Evolutionary conservation across 163 green algal species (phyloP), one percentile per base, ranked within the genome.

Genomic region (Prototheca cutis): DNA sequence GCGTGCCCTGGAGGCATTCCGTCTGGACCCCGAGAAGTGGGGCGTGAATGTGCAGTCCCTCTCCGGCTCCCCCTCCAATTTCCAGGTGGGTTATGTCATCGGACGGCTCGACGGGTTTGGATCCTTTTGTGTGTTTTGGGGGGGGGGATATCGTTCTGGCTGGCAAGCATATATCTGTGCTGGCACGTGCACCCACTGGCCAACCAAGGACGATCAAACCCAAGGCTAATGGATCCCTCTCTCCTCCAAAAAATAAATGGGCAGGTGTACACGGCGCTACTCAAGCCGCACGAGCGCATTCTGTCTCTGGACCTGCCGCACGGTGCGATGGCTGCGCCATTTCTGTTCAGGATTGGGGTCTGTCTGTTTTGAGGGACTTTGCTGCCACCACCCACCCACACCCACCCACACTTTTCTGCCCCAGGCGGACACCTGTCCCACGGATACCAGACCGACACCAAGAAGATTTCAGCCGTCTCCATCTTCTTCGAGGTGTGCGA

Each of bases 221-320:
- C n/a, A n/a, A n/a, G n/a, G n/a, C n/a, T n/a, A n/a, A n/a, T n/a
- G n/a, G n/a, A n/a, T n/a, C n/a, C n/a, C n/a, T n/a, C n/a, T n/a
- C n/a, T n/a, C n/a, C n/a, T n/a, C n/a, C n/a, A n/a, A n/a, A n/a
- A n/a, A n/a, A n/a, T n/a, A n/a, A n/a, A n/a, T n/a, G n/a, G 13
- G 36, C 36, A 94, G 76, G 91, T 97, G 45, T 99, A 97, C 83
- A 96, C 88, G 42, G 93, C 86, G 21, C 80, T 99, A 65, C 82
- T 99, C 32, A 80, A 94, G 55, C 93, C 93, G 2, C 90, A 97
- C 69, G 93, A 99, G 65, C 84, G 91, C 68, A 99, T 99, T 82
- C 95, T 99, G 88, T 91, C 61, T 0, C 81, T 99, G 45, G 93
- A 99, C 72, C 82, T 99, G 65, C 93, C 93, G 0, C 93, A 98